Evolutionary conservation across 331 rosid species (phyloP).

Genomic region (Rosa hybrid): DNA sequence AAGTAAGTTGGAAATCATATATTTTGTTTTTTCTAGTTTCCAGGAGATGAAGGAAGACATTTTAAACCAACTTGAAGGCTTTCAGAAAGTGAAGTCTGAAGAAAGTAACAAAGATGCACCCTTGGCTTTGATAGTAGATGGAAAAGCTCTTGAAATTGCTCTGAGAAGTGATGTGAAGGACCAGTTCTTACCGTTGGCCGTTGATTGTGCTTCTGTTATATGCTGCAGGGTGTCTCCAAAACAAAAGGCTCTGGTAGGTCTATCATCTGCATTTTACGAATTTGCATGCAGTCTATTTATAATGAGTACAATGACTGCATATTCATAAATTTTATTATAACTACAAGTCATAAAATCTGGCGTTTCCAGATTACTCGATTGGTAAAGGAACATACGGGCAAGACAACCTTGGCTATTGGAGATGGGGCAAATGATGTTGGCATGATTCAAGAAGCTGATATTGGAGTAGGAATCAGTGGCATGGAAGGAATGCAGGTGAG

Average conservation of each 20-base stretch:
- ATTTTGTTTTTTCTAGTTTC: conserved; percentile 24
- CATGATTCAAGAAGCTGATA: conserved; percentile 45
- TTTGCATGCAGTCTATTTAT: not conserved
- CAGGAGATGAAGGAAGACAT: conserved; percentile 37
- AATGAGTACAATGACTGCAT: not conserved
- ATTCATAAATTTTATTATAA: not conserved
- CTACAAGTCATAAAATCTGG: not conserved
- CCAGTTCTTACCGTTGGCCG: conserved; percentile 33
- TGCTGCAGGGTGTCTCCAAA: conserved; percentile 45
- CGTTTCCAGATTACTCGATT: conserved; percentile 33
- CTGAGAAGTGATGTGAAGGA: conserved; percentile 28
- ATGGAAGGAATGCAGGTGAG: conserved; percentile 48
- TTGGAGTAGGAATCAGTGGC: conserved; percentile 43
- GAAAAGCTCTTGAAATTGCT: conserved; percentile 35
- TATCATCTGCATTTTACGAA: not conserved
- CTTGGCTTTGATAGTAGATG: conserved; percentile 38
- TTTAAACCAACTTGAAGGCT: conserved; percentile 27
- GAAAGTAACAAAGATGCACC: conserved; percentile 15
- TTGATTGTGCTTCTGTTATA: conserved; percentile 39
- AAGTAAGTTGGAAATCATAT: conserved; percentile 18
- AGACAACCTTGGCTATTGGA: conserved; percentile 37
- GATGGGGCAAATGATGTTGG: conserved; percentile 50
- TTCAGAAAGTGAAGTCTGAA: conserved; percentile 17
- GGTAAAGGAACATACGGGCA: conserved; percentile 32
- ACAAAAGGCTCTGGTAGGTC: conserved; percentile 44